Evolutionary conservation across 2,329 filamentous ascomycete genomes (phyloP).

Genomic region (Colletotrichum coccodes): DNA sequence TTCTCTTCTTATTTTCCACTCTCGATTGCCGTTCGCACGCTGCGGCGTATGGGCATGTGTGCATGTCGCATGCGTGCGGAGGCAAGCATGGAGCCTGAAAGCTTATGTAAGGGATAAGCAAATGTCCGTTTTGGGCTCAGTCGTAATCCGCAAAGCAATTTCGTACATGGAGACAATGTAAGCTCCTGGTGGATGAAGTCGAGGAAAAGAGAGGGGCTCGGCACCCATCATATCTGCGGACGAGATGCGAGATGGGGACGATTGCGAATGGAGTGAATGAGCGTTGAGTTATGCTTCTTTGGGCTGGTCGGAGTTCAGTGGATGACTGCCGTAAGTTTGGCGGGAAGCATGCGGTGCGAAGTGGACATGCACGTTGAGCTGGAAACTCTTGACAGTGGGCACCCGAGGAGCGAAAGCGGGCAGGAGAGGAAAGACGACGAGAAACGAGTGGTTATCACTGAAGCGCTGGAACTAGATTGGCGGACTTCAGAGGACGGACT

Average conservation of each 20-base stretch:
- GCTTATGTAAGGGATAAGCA: constrained; percentile 7
- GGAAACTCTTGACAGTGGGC: not conserved
- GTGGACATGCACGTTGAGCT: not conserved
- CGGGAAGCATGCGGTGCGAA: not conserved
- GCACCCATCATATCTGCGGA: constrained; percentile 12
- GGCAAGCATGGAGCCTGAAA: too few species aligned
- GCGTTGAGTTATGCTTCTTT: constrained; percentile 22
- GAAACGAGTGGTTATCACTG: not conserved
- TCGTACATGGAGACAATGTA: constrained; percentile 4
- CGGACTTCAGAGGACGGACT: not conserved
- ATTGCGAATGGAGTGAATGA: not conserved
- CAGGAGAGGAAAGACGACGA: not conserved
- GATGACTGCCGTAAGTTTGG: not conserved
- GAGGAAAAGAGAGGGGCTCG: not conserved
- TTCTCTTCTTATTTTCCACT: not conserved
- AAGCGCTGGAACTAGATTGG: not conserved
- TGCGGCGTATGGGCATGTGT: not conserved
- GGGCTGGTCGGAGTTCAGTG: not conserved
- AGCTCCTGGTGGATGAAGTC: not conserved
- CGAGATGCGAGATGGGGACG: not conserved
- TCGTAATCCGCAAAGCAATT: not conserved
- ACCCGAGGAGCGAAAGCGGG: not conserved
- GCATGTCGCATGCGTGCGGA: too few species aligned
- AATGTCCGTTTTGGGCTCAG: not conserved
- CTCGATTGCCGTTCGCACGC: too few species aligned